A percentile compares a stretch with the other conserved stretches of the same genome.
phyloP scores from a whole-genome alignment of 495 filamentous ascomycete species.

The Paragyromitra xinjiangensis region DNA sequence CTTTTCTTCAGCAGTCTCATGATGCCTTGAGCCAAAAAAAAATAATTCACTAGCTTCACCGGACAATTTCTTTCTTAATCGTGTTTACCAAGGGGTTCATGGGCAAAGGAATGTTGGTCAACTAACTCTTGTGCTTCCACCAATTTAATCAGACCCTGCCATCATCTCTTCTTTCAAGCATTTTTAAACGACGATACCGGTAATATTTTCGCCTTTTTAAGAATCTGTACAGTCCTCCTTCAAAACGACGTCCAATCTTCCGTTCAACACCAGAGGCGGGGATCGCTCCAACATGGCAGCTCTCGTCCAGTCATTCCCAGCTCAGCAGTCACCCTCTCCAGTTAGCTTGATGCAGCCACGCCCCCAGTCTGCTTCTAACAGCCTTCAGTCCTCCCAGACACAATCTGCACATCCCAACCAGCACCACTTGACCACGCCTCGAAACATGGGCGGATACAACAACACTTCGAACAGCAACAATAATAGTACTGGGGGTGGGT shows the following conservation, averaged over 20 bases:
- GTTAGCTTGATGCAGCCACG: constrained; percentile 84
- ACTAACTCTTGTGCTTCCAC: constrained; percentile 42
- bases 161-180: constrained; percentile 34
- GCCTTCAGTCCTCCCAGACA: constrained; percentile 65
- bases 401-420: constrained; percentile 64
- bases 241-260: constrained; percentile 53
- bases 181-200: constrained; percentile 38
- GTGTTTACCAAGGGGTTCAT: constrained; percentile 30
- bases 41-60: constrained; percentile 25
- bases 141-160: constrained; percentile 40
- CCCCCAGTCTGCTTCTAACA: constrained; percentile 74
- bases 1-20: constrained; percentile 29
- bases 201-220: constrained; percentile 42
- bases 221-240: constrained; percentile 42
- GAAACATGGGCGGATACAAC: constrained; percentile 71
- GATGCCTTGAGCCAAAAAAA: constrained; percentile 35
- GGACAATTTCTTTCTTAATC: constrained; percentile 25
- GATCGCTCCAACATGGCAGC: constrained; percentile 74
- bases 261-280: constrained; percentile 44
- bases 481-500: constrained; percentile 66
- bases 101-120: constrained; percentile 37
- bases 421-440: constrained; percentile 65
- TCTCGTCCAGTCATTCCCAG: constrained; percentile 87
- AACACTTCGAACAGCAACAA: constrained; percentile 65
- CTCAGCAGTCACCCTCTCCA: constrained; percentile 72